Evolutionary conservation across 73 alveolate genomes (phyloP), one percentile per base, ranked within the genome.

Genomic region (Uronychia binucleata): DNA sequence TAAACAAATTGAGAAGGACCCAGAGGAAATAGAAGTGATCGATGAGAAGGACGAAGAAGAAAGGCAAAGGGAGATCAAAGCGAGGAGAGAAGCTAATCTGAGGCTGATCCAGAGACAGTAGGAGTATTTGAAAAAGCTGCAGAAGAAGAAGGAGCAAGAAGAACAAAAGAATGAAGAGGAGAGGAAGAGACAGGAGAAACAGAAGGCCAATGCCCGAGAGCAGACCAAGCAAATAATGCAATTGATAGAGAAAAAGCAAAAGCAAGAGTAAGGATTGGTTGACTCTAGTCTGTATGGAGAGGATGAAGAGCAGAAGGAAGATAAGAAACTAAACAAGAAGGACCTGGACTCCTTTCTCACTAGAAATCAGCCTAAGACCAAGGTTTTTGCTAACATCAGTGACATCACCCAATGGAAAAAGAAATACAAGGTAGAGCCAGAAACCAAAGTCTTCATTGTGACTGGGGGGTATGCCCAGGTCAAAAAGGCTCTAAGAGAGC

Each of bases 381-480:
- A 86, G 19, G 84, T 86, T 13, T 81, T 84, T 32, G 88, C 95
- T 1, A 87, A 89, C 75, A 83, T 94, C 31, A 94, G 94, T 30
- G 96, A 93, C 31, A 46, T 94, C 58, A 88, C 75, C 5, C 46
- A 77, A 46, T 94, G 96, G 96, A 92, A 89, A 86, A 92, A 92
- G 90, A 94, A 94, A 83, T 58, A 91, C 83, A 82, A 83, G 78
- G 77, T 94, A 0, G 92, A 82, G 28, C 86, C 83, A 26, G 84
- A 89, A 30, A 83, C 91, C 0, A 92, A 90, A 76, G 93, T 94
- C 29, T 98, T 91, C 78, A 81, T 95, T 30, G 83, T 97, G 31
- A 75, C 95, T 31, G 99, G 99, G 31, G 99, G 99, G 28, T 96
- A 94, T 92, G 94, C 93, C 1, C 97, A 97, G 81, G 85, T 98